These are phyloP conservation scores for Fraxinus platypoda DNA, from an alignment of 305 asterid species.

Conservation along the genomic window DNA sequence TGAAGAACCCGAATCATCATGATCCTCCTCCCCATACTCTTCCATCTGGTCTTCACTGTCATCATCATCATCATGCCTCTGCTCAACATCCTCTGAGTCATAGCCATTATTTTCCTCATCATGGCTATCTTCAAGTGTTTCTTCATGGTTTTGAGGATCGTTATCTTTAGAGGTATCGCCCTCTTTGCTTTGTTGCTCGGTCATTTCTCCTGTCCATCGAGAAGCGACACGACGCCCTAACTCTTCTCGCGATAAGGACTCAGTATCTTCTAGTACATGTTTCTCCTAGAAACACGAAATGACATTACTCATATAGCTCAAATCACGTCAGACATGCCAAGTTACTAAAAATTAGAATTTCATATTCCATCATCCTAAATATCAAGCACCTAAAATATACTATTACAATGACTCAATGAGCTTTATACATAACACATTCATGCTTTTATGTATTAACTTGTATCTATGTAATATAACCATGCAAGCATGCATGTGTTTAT, in stretches of 20 bases:
- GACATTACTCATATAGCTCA: slow-evolving; percentile 10
- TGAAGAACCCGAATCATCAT: slow-evolving; percentile 59
- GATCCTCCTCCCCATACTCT: slow-evolving; percentile 54
- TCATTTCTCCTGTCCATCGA: slow-evolving; percentile 87
- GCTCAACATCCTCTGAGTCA: slow-evolving; percentile 70
- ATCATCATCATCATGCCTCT: slow-evolving; percentile 51
- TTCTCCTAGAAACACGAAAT: slow-evolving; percentile 49
- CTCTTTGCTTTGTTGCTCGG: slow-evolving; percentile 51
- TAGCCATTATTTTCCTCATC: slow-evolving; percentile 63
- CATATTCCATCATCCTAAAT: background rate
- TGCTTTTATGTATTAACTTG: background rate
- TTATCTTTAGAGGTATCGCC: slow-evolving; percentile 37
- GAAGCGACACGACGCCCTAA: slow-evolving; percentile 89
- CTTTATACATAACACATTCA: background rate
- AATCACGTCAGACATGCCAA: slow-evolving; percentile 7
- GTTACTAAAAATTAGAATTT: slow-evolving; percentile 21
- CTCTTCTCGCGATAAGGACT: slow-evolving; percentile 85
- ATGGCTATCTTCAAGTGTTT: slow-evolving; percentile 40
- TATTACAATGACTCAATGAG: background rate
- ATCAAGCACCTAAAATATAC: slow-evolving; percentile 11
- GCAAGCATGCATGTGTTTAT: background rate
- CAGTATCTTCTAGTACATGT: slow-evolving; percentile 41
- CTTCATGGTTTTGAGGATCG: slow-evolving; percentile 49
- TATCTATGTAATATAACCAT: background rate
- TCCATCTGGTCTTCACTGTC: slow-evolving; percentile 47